Evolutionary conservation across 1,284 basidiomycete genomes (phyloP).

Genomic region (Volvariella volvacea): DNA sequence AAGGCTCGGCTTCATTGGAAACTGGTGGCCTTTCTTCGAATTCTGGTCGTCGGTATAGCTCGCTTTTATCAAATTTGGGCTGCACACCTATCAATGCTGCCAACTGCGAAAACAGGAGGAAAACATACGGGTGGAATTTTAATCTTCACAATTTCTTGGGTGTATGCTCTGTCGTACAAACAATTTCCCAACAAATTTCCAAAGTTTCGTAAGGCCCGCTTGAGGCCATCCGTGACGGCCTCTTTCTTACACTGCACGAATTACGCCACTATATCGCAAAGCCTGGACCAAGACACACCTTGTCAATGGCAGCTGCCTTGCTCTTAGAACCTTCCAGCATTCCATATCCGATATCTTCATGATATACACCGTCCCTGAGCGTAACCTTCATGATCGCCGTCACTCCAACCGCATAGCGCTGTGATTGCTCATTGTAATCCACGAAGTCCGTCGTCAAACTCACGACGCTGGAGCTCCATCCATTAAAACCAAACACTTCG

Average conservation of each 20-base stretch:
- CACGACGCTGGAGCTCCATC: conserved; percentile 88
- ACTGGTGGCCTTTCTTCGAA: conserved; percentile 43
- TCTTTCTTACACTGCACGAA: conserved; percentile 89
- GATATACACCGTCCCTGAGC: conserved; percentile 81
- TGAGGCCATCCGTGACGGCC: conserved; percentile 91
- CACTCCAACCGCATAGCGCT: conserved; percentile 70
- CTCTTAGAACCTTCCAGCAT: conserved; percentile 78
- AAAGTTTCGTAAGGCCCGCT: conserved; percentile 87
- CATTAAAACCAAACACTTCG: conserved; percentile 98
- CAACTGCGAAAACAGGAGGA: not conserved
- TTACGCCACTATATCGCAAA: conserved; percentile 2
- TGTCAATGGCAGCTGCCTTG: conserved; percentile 86
- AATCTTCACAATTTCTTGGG: conserved; percentile 81
- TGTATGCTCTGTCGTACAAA: conserved; percentile 88
- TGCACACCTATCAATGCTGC: conserved; percentile 17
- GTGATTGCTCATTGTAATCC: conserved; percentile 65
- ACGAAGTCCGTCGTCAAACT: conserved; percentile 71
- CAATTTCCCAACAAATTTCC: conserved; percentile 95
- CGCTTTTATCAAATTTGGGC: conserved; percentile 73
- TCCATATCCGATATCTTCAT: conserved; percentile 94
- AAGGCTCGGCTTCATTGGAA: not conserved
- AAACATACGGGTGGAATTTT: conserved; percentile 70
- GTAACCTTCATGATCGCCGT: conserved; percentile 86
- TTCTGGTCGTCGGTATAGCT: conserved; percentile 75
- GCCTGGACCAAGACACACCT: conserved; percentile 47